Conservation (phyloP, 2,329 filamentous ascomycete species). For the Lojkania enalia region DNA sequence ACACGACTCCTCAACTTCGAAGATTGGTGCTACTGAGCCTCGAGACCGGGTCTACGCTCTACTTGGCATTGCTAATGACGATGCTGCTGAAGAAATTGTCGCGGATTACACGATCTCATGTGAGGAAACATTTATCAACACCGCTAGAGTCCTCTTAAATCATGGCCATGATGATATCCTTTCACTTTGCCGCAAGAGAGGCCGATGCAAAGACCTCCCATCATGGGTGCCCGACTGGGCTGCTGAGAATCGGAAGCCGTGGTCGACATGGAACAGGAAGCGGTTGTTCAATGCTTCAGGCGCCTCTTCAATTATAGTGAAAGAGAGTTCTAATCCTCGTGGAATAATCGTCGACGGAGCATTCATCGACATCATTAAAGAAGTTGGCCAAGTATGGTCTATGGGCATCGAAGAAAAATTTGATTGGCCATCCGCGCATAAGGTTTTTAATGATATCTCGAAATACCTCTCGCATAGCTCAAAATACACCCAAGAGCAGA, state of each 20-base stretch:
- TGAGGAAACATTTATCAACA: slow-evolving; percentile 12
- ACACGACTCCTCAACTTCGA: background rate
- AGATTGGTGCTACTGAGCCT: slow-evolving; percentile 13
- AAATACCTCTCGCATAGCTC: slow-evolving; percentile 6
- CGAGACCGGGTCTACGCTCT: slow-evolving; percentile 19
- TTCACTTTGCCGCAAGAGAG: slow-evolving; percentile 6
- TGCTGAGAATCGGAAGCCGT: slow-evolving; percentile 1
- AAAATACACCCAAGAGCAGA: slow-evolving; percentile 6
- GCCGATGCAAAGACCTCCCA: slow-evolving; percentile 3
- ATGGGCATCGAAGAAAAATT: slow-evolving; percentile 3
- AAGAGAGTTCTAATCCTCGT: background rate
- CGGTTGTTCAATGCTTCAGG: slow-evolving; percentile 9
- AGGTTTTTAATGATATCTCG: slow-evolving; percentile 7
- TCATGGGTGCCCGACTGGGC: slow-evolving; percentile 22
- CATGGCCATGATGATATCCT: slow-evolving; percentile 15
- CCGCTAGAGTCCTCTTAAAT: slow-evolving; percentile 10
- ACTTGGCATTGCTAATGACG: slow-evolving; percentile 16
- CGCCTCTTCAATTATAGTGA: background rate
- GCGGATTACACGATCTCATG: slow-evolving; percentile 14
- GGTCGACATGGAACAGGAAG: slow-evolving; percentile 1
- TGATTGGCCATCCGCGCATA: slow-evolving; percentile 1
- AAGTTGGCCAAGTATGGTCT: slow-evolving; percentile 3
- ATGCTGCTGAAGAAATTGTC: slow-evolving; percentile 10
- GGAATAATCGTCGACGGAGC: slow-evolving; percentile 1
- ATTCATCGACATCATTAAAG: slow-evolving; percentile 10